Conservation (phyloP, 2,329 filamentous ascomycete species). For the Arthrobotrys musiformis region DNA sequence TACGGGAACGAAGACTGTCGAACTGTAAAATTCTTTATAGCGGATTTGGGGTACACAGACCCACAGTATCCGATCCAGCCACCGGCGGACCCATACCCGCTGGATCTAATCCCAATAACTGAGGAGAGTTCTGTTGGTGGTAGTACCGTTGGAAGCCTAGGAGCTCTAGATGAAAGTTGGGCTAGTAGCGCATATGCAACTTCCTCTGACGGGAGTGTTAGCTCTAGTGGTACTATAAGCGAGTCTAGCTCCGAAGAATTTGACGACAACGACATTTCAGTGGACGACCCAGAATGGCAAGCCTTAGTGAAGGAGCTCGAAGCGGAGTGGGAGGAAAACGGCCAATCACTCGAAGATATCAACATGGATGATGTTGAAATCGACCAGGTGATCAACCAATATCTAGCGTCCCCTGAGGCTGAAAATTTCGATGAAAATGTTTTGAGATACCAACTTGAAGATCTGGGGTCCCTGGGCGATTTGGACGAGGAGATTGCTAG, state of each 20-base stretch:
- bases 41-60: slow-evolving; percentile 25
- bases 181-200: slow-evolving; percentile 10
- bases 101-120: background rate
- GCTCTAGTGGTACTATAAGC: too few relatives aligned
- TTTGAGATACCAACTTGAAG: slow-evolving; percentile 7
- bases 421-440: slow-evolving; percentile 11
- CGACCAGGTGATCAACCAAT: slow-evolving; percentile 8
- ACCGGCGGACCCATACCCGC: background rate
- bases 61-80: background rate
- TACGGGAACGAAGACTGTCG: slow-evolving; percentile 22
- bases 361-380: slow-evolving; percentile 7
- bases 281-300: slow-evolving; percentile 30
- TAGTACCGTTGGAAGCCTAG: background rate
- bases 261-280: background rate
- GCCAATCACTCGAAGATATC: background rate
- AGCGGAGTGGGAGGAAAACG: slow-evolving; percentile 1
- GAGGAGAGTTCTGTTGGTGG: slow-evolving; percentile 1
- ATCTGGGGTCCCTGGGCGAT: background rate
- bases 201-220: background rate
- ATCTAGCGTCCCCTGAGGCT: slow-evolving; percentile 13
- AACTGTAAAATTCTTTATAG: slow-evolving; percentile 11
- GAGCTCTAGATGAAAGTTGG: background rate
- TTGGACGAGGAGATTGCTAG: slow-evolving; percentile 15
- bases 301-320: slow-evolving; percentile 12
- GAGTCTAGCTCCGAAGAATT: background rate